Percentiles rank a stretch among this genome's conserved stretches.
These are phyloP conservation scores for Leucosporidium creatinivorum DNA, from an alignment of 768 basidiomycete genomes.

Conservation along the genomic window DNA sequence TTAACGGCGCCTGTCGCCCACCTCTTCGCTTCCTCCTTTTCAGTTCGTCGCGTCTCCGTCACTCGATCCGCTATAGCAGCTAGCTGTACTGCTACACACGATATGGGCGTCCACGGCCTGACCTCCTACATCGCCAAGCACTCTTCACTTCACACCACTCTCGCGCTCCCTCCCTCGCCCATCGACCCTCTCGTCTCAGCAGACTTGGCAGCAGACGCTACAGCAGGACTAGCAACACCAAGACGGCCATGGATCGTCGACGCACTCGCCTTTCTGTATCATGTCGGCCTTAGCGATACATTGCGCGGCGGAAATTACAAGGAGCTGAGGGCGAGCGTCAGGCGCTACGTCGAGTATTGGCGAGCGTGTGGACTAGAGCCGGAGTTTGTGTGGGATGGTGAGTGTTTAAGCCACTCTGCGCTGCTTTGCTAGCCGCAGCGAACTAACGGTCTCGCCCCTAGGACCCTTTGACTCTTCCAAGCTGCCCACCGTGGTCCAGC, in stretches of 20 bases:
- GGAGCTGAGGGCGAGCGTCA: neutral
- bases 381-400: conserved; percentile 30
- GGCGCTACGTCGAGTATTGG: conserved; percentile 17
- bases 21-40: too few relatives aligned
- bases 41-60: too few relatives aligned
- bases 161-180: neutral
- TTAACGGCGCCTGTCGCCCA: too few relatives aligned
- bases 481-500: conserved; percentile 19
- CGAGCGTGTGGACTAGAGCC: conserved; percentile 18
- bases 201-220: conserved; percentile 1
- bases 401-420: too few relatives aligned
- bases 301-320: conserved; percentile 22
- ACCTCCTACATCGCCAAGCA: conserved; percentile 17
- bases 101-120: conserved; percentile 28
- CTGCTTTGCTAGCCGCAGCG: neutral
- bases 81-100: too few relatives aligned
- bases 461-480: conserved; percentile 24
- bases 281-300: conserved; percentile 14
- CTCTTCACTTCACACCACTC: neutral
- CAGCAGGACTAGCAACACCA: too few relatives aligned
- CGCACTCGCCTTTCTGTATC: conserved; percentile 9
- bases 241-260: too few relatives aligned
- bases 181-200: conserved; percentile 9
- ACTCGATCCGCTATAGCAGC: too few relatives aligned
- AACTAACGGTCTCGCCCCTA: neutral